Percentiles rank a stretch among this genome's conserved stretches.
phyloP scores from a whole-genome alignment of 2,329 filamentous ascomycete species.

The Ophiostoma quercus region DNA sequence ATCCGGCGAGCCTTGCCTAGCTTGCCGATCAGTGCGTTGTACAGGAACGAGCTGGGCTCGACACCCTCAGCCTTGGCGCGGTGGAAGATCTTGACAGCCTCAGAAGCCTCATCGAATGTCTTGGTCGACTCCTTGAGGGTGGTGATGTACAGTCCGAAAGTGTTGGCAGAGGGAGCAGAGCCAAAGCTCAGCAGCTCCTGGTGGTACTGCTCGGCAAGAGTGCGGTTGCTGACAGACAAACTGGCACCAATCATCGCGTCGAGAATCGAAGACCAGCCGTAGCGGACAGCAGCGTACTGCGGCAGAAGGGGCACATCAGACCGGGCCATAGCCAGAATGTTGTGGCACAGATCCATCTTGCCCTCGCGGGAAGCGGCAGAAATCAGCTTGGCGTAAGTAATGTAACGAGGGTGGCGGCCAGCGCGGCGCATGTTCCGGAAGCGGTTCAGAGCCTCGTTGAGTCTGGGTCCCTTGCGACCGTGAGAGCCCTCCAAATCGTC shows the following conservation, averaged over 20 bases:
- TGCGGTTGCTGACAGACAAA: constrained; percentile 74
- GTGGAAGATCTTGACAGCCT: constrained; percentile 96
- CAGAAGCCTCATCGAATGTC: constrained; percentile 95
- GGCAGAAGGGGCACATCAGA: constrained; percentile 78
- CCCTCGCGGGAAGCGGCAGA: constrained; percentile 79
- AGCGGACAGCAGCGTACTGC: constrained; percentile 81
- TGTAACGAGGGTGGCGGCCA: constrained; percentile 88
- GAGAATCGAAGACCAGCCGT: constrained; percentile 93
- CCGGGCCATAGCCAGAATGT: constrained; percentile 84
- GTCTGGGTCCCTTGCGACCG: constrained; percentile 64
- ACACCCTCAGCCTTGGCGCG: constrained; percentile 90
- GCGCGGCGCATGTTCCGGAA: constrained; percentile 91
- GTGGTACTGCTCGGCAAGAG: constrained; percentile 78
- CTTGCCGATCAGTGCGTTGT: constrained; percentile 97
- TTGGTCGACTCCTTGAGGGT: constrained; percentile 95
- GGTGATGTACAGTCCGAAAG: constrained; percentile 98
- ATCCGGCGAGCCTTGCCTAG: constrained; percentile 96
- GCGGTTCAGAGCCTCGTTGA: constrained; percentile 74
- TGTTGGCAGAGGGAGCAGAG: constrained; percentile 89
- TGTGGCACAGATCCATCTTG: constrained; percentile 74
- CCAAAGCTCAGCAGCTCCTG: constrained; percentile 89
- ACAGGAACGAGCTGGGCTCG: constrained; percentile 91
- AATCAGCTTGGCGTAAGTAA: constrained; percentile 95
- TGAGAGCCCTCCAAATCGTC: constrained; percentile 80
- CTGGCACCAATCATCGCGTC: constrained; percentile 96